A percentile compares a stretch with the other conserved stretches of the same genome.
Conservation (phyloP, 176 grass and related monocot species). For the Musa itinerans region DNA sequence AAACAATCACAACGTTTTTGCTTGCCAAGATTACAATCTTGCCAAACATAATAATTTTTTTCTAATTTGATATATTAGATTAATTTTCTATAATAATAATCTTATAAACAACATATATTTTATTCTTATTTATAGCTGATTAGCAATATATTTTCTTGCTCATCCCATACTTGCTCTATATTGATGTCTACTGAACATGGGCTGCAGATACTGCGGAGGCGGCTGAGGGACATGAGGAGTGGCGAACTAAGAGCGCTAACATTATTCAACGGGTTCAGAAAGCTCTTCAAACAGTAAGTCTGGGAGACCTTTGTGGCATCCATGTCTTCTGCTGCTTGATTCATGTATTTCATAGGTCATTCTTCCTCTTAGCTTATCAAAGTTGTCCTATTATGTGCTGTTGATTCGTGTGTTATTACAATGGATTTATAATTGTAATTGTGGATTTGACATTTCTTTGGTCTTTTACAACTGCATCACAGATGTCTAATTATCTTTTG, state of each 20-base stretch:
- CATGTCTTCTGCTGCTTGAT: neutral
- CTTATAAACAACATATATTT: too few species aligned
- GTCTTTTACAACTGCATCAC: too few species aligned
- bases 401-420: neutral
- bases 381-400: neutral
- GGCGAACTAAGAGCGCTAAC: slow-evolving; percentile 84
- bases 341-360: neutral
- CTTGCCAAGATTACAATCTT: too few species aligned
- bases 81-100: too few species aligned
- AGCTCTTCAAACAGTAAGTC: slow-evolving; percentile 54
- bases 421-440: too few species aligned
- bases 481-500: too few species aligned
- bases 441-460: too few species aligned
- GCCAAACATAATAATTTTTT: too few species aligned
- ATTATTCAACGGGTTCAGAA: slow-evolving; percentile 72
- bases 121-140: too few species aligned
- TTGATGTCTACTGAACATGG: neutral
- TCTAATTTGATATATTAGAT: too few species aligned
- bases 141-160: neutral
- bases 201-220: slow-evolving; percentile 68
- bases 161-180: neutral
- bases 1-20: too few species aligned
- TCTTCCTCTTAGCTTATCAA: neutral
- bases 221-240: slow-evolving; percentile 80
- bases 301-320: neutral